These are phyloP conservation scores for Cutaneotrichosporon cavernicola DNA, from an alignment of 1,284 basidiomycete species.

Conservation along the genomic window DNA sequence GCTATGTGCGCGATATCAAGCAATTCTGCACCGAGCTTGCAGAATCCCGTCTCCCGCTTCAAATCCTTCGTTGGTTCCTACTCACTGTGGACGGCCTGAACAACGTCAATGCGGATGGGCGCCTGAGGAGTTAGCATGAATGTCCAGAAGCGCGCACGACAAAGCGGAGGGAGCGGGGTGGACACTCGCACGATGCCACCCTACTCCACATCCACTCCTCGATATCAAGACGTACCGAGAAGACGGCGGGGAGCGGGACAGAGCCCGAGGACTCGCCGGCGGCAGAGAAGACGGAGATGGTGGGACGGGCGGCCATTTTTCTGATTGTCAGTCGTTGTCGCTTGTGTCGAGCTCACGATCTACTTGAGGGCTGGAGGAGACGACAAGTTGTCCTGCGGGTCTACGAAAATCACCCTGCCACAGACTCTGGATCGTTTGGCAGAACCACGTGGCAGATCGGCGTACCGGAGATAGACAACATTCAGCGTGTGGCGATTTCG, in stretches of 20 bases:
- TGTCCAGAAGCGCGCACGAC: not conserved
- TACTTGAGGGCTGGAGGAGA: conserved; percentile 9
- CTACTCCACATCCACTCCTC: too few relatives aligned
- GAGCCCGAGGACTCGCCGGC: conserved; percentile 84
- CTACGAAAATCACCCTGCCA: conserved; percentile 1
- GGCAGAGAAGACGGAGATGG: conserved; percentile 74
- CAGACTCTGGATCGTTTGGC: conserved; percentile 3
- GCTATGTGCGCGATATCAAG: not conserved
- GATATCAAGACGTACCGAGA: conserved; percentile 58
- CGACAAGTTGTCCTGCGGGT: not conserved
- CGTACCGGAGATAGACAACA: not conserved
- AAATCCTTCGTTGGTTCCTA: conserved; percentile 17
- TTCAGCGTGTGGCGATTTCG: not conserved
- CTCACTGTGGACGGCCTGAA: conserved; percentile 97
- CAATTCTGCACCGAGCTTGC: not conserved
- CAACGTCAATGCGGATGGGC: conserved; percentile 97
- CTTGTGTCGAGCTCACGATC: conserved; percentile 6
- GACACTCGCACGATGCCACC: too few relatives aligned
- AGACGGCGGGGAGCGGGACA: conserved; percentile 90
- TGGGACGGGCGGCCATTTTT: conserved; percentile 83
- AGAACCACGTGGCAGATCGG: not conserved
- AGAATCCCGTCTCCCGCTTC: not conserved
- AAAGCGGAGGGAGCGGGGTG: not conserved
- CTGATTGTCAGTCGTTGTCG: conserved; percentile 8
- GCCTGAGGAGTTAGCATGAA: not conserved